Base-by-base conservation (phyloP, 345 rosid species). In the Alliaria petiolata region DNA sequence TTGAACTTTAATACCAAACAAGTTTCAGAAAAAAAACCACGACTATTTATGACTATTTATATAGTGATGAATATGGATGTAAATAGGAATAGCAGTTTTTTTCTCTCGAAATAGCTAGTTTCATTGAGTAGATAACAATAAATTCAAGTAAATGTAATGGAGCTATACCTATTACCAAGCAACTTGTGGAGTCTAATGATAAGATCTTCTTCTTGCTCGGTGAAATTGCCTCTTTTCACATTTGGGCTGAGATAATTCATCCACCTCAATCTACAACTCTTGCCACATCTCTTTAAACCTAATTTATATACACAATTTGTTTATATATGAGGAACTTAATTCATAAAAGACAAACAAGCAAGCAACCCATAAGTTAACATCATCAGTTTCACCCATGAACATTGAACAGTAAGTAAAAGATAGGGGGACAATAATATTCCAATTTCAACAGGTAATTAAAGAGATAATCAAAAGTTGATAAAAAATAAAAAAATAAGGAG, bases 231-330 rank as follows among this genome's bases (percentile, higher is more conserved):
- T 58, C 67, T 69, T 15, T 83, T 82, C 71, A 85, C 86, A 31
- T 55, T 82, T 14, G 87, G 91, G 49, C 85, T 79, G 42, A 84
- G 74, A 64, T 83, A 84, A 70, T 86, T 88, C 81, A 86, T 74
- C 93, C 90, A 84, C 73, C 88, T 80, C 70, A 88, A 56, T 80
- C 90, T 70, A 22, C 90, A 86, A 72, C 89, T 88, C 80, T 86
- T 88, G 28, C 93, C 93, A 59, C 89, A 73, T 81, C 93, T 86
- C 79, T 75, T 86, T 67, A 84, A 72, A 54, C 84, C 90, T 84
- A 52, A 31, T 28, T 19, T 20, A 28, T 25, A 9, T 1, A 65
- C 22, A 31, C 42, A 38, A 9, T 19, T 4, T 13, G 40, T 35
- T 36, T 22, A 58, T 36, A 11, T 5, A 28, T 5, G 19, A 52